These are phyloP conservation scores for Mortierella sp. DNA, from an alignment of 371 early-diverging fungal genomes.

Conservation along the genomic window DNA sequence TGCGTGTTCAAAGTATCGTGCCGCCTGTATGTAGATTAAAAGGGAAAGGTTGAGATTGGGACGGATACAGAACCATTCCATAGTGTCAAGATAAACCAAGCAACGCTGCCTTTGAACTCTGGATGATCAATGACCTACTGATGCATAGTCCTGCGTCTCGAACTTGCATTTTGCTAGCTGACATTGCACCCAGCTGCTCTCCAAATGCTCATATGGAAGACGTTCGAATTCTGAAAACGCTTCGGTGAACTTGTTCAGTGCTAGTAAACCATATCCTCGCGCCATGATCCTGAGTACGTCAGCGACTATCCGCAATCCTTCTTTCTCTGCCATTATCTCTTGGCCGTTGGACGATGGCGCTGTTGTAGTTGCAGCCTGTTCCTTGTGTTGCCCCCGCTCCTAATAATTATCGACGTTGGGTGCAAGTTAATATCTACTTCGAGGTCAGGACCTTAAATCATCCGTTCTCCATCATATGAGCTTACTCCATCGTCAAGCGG, in stretches of 20 bases:
- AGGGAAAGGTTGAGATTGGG: too few species aligned
- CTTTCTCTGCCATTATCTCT: conserved; percentile 20
- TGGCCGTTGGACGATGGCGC: conserved; percentile 8
- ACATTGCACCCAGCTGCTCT: conserved; percentile 67
- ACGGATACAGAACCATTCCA: too few species aligned
- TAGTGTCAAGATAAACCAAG: too few species aligned
- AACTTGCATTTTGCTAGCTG: conserved; percentile 68
- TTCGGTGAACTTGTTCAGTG: conserved; percentile 55
- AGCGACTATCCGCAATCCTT: conserved; percentile 31
- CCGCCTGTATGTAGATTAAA: conserved; percentile 46
- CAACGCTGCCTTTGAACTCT: too few species aligned
- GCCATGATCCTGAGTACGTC: conserved; percentile 50
- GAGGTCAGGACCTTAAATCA: too few species aligned
- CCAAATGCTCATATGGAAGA: conserved; percentile 58
- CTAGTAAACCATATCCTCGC: conserved; percentile 48
- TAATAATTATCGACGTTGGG: neutral
- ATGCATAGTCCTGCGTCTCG: conserved; percentile 65
- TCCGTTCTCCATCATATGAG: neutral
- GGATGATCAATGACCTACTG: conserved; percentile 54
- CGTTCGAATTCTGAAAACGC: conserved; percentile 57
- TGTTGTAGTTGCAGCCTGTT: neutral
- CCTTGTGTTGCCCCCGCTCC: conserved; percentile 10
- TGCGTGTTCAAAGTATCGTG: conserved; percentile 57
- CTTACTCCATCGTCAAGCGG: neutral
- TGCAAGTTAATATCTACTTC: neutral